Evolutionary conservation across 2,329 filamentous ascomycete species (phyloP), one percentile per base, ranked within the genome.

Genomic region (Elsinoe fawcettii): DNA sequence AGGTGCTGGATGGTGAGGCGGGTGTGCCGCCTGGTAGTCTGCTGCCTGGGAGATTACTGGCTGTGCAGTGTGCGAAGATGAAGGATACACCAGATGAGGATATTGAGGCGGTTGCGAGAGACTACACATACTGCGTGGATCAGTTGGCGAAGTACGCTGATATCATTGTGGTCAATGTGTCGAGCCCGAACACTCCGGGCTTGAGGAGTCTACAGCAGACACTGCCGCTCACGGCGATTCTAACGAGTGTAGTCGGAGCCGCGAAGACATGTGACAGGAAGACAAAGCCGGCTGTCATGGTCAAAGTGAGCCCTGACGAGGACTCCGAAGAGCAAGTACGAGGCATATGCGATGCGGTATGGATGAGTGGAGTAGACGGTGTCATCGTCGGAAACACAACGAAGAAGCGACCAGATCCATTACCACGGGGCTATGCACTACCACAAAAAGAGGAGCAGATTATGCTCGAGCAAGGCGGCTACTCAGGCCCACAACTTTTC

Each of bases 381-480:
- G 84, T 99, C 34, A 96, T 99, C 61, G 92, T 99, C 3, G 93
- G 92, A 9, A 99, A 99, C 75, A 99, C 93, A 0, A 99, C 93
- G 2, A 95, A 93, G 73, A 82, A 85, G 62, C 80, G 93, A 43
- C 80, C 85, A 0, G 85, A 84, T 2, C 75, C 91, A 2, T 69
- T 92, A 0, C 86, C 90, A 0, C 73, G 79, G 22, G 84, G 86
- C 23, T 81, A 86, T 62, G 71, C 75, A 32, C 77, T 96, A 23
- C 80, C 85, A 0, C 66, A 75, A 1, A 77, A 80, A 61, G 92
- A 99, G 68, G 78, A 83, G 63, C 73, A 75, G 59, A 79, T 85
- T 1, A 71, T 96, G 30, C 77, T 79, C 58, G 89, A 96, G 73
- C 84, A 85, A 18, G 91, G 93, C 25, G 92, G 93, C 1, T 95